These are phyloP conservation scores for Cardamine chenopodiifolia DNA, from an alignment of 345 rosid genomes.

Conservation along the genomic window DNA sequence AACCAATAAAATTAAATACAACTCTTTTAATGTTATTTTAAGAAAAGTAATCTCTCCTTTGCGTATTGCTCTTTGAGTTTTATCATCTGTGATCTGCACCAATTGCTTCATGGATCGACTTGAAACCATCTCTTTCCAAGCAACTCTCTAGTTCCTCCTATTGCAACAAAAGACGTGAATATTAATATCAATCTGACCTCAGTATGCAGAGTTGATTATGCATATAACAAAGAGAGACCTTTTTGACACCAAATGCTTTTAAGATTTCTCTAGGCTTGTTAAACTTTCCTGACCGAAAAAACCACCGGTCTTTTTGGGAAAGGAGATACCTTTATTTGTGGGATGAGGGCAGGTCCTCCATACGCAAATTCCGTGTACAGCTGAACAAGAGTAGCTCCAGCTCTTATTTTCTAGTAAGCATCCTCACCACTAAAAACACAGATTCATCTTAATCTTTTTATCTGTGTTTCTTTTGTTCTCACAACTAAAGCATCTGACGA, in stretches of 20 bases:
- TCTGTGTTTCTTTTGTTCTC: constrained; percentile 7
- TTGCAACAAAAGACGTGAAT: neutral
- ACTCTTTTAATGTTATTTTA: neutral
- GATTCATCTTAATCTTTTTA: neutral
- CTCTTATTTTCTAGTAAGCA: constrained; percentile 90
- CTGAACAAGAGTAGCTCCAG: constrained; percentile 97
- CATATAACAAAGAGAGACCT: neutral
- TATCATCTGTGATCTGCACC: constrained; percentile 81
- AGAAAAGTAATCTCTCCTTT: neutral
- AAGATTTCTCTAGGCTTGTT: neutral
- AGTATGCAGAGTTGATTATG: neutral
- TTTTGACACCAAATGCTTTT: neutral
- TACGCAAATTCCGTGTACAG: constrained; percentile 92
- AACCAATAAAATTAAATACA: constrained; percentile 31
- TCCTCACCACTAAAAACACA: constrained; percentile 81
- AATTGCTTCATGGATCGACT: constrained; percentile 76
- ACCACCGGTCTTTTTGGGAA: neutral
- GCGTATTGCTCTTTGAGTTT: constrained; percentile 20
- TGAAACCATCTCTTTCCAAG: constrained; percentile 90
- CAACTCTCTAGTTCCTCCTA: constrained; percentile 87
- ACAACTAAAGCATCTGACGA: neutral
- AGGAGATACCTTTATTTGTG: constrained; percentile 72
- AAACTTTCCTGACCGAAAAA: neutral
- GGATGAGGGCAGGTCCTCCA: constrained; percentile 97
- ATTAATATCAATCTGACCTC: neutral